Evolutionary conservation across 495 filamentous ascomycete genomes (phyloP), one percentile per base, ranked within the genome.

Genomic region (Thozetella sp.): DNA sequence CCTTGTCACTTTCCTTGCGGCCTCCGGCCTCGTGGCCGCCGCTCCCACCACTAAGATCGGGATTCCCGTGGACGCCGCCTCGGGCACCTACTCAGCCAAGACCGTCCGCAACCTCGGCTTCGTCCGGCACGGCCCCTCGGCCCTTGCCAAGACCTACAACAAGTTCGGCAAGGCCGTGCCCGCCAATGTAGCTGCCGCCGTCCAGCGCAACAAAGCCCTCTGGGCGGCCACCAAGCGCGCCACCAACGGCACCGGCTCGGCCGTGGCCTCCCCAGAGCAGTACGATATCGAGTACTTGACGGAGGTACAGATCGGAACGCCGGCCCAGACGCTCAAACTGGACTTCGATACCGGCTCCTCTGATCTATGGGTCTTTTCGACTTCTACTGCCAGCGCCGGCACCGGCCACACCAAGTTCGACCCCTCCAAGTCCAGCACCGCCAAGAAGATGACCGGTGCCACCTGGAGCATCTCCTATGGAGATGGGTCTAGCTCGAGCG

Each of bases 341-440:
- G 85, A 90, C 67, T 82, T 90, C 64, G 88, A 91, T 63, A 90
- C 88, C 54, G 88, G 88, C 6, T 88, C 84, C 37, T 84, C 88
- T 48, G 88, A 91, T 72, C 83, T 91, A 82, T 90, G 67, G 67
- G 63, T 65, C 27, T 62, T 69, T 56, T 57, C 52, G 22, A 62
- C 59, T 12, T 58, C 60, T 26, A 66, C 62, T 0, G 19, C 25
- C n/a, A 3, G 17, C 4, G 58, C 57, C 25, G 56, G 61, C 53
- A 55, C 55, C 51, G 64, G 85, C 30, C 88, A 90, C 68, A 68
- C 68, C 30, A 58, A 85, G 71, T 91, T 90, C 77, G 75, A 76
- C 58, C 79, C 82, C 1, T 43, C 62, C n/a, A 63, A 58, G n/a
- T 74, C 72, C 57, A 61, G 48, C 51, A 81, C 75, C 22, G 70